These are phyloP conservation scores for Simmondsia chinensis DNA, from an alignment of 148 eudicot species.

Conservation along the genomic window DNA sequence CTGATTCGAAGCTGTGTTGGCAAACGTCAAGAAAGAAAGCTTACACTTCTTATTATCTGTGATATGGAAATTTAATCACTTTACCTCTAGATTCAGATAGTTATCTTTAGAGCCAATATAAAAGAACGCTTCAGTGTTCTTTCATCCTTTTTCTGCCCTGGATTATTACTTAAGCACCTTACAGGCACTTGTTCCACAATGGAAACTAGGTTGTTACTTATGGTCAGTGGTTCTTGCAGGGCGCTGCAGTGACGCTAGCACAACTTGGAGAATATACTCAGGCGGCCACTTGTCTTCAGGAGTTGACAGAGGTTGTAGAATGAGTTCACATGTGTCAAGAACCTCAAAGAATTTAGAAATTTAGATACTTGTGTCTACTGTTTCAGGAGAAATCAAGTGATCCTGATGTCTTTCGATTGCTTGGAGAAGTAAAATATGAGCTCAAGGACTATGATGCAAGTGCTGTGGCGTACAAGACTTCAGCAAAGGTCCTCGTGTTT, in stretches of 20 bases:
- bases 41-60: no score
- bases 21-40: no score
- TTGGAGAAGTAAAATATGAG: constrained; percentile 82
- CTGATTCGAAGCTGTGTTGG: no score
- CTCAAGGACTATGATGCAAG: constrained; percentile 89
- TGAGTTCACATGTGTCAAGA: constrained; percentile 2
- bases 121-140: no score
- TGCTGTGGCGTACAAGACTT: constrained; percentile 68
- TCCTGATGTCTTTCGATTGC: constrained; percentile 80
- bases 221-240: constrained; percentile 46
- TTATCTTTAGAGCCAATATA: no score
- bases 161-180: no score
- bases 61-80: no score
- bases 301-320: constrained; percentile 60
- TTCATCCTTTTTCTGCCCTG: no score
- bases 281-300: constrained; percentile 70
- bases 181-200: background rate
- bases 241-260: constrained; percentile 71
- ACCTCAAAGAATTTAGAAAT: constrained; percentile 6
- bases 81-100: no score
- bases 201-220: background rate
- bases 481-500: constrained; percentile 50
- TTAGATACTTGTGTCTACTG: constrained; percentile 6
- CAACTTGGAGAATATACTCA: constrained; percentile 67
- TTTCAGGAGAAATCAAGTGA: constrained; percentile 71